Evolutionary conservation across 495 filamentous ascomycete species (phyloP).

Genomic region (Neurospora sp.): DNA sequence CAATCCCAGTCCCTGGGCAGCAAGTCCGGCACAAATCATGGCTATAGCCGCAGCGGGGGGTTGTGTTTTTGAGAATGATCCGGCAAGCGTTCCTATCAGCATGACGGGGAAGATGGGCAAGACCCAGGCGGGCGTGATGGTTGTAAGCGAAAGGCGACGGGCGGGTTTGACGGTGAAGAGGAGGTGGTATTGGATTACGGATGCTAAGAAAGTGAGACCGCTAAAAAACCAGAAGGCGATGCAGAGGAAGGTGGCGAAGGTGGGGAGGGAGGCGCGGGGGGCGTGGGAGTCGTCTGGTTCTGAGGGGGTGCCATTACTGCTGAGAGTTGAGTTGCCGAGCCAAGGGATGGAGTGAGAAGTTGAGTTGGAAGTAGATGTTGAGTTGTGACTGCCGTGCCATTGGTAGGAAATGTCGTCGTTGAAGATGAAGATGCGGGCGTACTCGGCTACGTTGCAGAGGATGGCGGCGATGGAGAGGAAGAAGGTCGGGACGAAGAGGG

Average conservation of each 20-base stretch:
- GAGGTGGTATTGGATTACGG: constrained; percentile 40
- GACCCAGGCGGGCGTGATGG: constrained; percentile 46
- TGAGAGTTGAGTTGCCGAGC: neutral
- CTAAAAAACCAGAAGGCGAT: constrained; percentile 46
- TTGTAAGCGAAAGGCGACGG: constrained; percentile 22
- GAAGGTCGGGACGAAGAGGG: constrained; percentile 59
- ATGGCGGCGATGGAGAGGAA: constrained; percentile 55
- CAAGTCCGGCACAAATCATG: constrained; percentile 39
- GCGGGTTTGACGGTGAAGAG: constrained; percentile 37
- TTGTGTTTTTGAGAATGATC: constrained; percentile 22
- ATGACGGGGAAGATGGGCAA: constrained; percentile 47
- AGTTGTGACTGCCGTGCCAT: too few species aligned
- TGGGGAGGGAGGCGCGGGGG: constrained; percentile 17
- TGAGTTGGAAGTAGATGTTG: too few species aligned
- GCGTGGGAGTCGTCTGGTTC: neutral
- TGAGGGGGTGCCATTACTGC: neutral
- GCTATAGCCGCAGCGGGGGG: constrained; percentile 14
- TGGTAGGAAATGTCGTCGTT: constrained; percentile 20
- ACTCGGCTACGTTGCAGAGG: constrained; percentile 46
- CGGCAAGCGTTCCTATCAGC: constrained; percentile 41
- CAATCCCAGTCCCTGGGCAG: constrained; percentile 43
- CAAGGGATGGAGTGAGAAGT: neutral
- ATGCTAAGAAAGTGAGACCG: constrained; percentile 28
- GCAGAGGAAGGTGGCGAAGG: constrained; percentile 31
- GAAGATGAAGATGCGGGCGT: constrained; percentile 38